A percentile compares a stretch with the other conserved stretches of the same genome.
phyloP scores from a whole-genome alignment of 1,284 basidiomycete genomes.

The Pterulicium gracile region DNA sequence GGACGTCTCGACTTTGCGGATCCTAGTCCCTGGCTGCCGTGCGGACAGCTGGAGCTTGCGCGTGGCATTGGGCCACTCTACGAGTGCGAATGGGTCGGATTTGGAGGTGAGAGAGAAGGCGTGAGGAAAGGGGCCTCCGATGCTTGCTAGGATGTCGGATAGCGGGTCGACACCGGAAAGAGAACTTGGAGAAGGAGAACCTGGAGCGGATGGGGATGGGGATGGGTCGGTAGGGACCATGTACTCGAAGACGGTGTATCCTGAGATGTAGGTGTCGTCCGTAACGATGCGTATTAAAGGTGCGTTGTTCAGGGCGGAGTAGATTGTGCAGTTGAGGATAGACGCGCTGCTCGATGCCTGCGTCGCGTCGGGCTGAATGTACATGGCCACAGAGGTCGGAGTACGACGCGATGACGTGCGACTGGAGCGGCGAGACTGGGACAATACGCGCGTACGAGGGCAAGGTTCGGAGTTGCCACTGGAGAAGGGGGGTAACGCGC shows the following conservation, averaged over 20 bases:
- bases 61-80: background rate
- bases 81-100: background rate
- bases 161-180: too few species aligned
- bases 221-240: background rate
- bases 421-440: background rate
- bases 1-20: background rate
- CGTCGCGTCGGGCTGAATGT: background rate
- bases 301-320: background rate
- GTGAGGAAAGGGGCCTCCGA: too few species aligned
- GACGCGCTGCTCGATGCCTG: background rate
- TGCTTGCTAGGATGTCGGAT: too few species aligned
- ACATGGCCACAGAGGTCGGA: background rate
- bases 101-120: background rate
- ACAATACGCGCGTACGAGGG: background rate
- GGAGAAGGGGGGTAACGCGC: background rate
- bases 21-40: background rate
- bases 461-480: background rate
- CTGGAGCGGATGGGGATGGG: background rate
- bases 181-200: background rate
- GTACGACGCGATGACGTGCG: background rate
- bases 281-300: background rate
- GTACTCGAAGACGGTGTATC: constrained; percentile 1
- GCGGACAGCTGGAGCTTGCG: background rate
- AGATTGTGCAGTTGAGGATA: background rate
- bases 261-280: background rate